Evolutionary conservation across 176 grass and related monocot genomes (phyloP).

Genomic region (Luzula sylvatica): DNA sequence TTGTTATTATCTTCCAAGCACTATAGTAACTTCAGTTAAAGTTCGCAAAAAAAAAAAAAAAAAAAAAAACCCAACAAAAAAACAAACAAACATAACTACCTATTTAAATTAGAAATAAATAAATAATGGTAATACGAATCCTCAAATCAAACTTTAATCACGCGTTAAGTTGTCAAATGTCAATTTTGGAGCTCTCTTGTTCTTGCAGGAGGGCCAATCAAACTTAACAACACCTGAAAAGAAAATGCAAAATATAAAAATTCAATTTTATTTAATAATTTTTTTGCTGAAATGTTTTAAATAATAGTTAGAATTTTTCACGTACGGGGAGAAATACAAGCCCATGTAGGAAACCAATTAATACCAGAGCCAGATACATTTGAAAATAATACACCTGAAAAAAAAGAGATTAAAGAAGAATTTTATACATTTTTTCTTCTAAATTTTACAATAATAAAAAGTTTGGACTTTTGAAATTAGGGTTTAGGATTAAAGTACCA

Average conservation of each 20-base stretch:
- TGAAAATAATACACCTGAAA: conserved; percentile 96
- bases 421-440: not conserved
- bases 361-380: conserved; percentile 89
- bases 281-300: too few species aligned
- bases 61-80: too few species aligned
- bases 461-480: conserved; percentile 2
- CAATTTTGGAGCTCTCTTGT: not conserved
- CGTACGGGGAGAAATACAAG: conserved; percentile 89
- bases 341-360: conserved; percentile 95
- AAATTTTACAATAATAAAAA: not conserved
- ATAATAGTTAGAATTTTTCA: too few species aligned
- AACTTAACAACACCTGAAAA: conserved; percentile 69
- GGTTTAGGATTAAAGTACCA: conserved; percentile 42
- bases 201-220: conserved; percentile 59
- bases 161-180: too few species aligned
- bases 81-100: too few species aligned
- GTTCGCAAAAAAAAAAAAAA: too few species aligned
- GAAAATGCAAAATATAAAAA: not conserved
- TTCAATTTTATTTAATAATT: too few species aligned
- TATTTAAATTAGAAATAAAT: too few species aligned
- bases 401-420: conserved; percentile 14
- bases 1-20: too few species aligned
- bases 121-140: too few species aligned
- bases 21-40: too few species aligned
- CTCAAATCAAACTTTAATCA: too few species aligned